A percentile compares a stretch with the other conserved stretches of the same genome.
phyloP scores from a whole-genome alignment of 768 basidiomycete genomes.

The Termitomyces sp. region DNA sequence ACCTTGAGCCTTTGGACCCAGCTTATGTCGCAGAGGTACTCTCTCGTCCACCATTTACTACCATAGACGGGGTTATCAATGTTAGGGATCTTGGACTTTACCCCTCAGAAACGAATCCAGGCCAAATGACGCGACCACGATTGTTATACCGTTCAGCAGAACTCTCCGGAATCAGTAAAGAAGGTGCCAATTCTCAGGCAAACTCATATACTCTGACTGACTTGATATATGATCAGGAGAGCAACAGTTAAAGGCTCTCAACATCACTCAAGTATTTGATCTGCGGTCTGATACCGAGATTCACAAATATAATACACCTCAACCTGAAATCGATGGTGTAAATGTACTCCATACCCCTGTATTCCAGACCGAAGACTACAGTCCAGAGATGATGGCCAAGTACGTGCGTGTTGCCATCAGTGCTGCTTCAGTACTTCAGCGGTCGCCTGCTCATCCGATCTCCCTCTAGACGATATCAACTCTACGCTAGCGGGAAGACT shows the following conservation, averaged over 20 bases:
- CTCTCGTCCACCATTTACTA: conserved; percentile 67
- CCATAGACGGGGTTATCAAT: conserved; percentile 72
- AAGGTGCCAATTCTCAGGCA: conserved; percentile 42
- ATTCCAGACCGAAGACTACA: conserved; percentile 73
- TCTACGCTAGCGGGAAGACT: conserved; percentile 78
- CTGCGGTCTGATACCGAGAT: conserved; percentile 80
- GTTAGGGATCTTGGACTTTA: conserved; percentile 70
- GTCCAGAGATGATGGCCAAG: conserved; percentile 82
- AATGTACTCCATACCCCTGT: conserved; percentile 61
- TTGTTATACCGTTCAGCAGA: conserved; percentile 71
- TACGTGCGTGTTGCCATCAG: conserved; percentile 45
- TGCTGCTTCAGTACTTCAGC: conserved; percentile 11
- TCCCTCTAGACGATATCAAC: conserved; percentile 53
- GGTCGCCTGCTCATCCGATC: conserved; percentile 21
- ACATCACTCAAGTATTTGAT: conserved; percentile 70
- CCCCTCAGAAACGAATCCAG: conserved; percentile 41
- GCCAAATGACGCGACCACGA: conserved; percentile 52
- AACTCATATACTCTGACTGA: not conserved
- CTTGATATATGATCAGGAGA: conserved; percentile 42
- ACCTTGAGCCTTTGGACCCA: conserved; percentile 65
- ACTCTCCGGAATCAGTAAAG: conserved; percentile 62
- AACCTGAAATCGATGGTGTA: conserved; percentile 62
- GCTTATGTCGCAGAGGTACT: conserved; percentile 59
- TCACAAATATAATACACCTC: conserved; percentile 63
- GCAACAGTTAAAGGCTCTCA: conserved; percentile 51